Conservation (phyloP, 805 yeast genomes). For the Starmera dryadoides region DNA sequence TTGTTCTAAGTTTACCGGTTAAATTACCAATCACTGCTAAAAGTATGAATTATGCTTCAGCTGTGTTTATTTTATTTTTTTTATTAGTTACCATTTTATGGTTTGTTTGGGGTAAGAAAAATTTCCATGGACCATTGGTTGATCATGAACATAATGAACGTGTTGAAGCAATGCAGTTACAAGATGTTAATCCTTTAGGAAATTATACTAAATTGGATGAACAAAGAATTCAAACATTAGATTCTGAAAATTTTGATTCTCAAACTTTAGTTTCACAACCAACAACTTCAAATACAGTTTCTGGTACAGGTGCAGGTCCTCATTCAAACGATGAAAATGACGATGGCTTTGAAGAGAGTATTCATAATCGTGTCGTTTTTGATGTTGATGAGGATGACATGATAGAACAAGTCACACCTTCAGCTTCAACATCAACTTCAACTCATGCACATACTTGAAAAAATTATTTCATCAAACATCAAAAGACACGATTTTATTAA, state of each 20-base stretch:
- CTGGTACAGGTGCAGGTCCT: not conserved
- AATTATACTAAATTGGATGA: constrained; percentile 15
- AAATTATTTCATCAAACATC: too few relatives aligned
- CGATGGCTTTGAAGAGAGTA: too few relatives aligned
- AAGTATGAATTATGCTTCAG: constrained; percentile 48
- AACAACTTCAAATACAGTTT: not conserved
- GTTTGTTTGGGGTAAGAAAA: constrained; percentile 51
- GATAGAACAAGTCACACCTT: too few relatives aligned
- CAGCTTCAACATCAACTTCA: too few relatives aligned
- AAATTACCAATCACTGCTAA: constrained; percentile 41
- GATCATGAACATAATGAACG: constrained; percentile 21
- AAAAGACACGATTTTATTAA: too few relatives aligned
- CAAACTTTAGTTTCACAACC: not conserved
- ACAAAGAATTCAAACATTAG: constrained; percentile 14
- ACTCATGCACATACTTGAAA: too few relatives aligned
- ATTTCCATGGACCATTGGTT: constrained; percentile 56
- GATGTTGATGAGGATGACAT: too few relatives aligned
- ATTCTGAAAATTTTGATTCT: constrained; percentile 8
- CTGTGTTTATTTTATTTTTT: constrained; percentile 47
- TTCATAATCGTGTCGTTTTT: too few relatives aligned
- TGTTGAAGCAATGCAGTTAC: constrained; percentile 11
- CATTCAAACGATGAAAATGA: too few relatives aligned
- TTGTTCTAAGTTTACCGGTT: constrained; percentile 67
- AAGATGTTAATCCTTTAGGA: constrained; percentile 1
- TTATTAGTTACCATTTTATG: constrained; percentile 42